Conservation (phyloP, 345 rosid species). For the Hypericum androsaemum region DNA sequence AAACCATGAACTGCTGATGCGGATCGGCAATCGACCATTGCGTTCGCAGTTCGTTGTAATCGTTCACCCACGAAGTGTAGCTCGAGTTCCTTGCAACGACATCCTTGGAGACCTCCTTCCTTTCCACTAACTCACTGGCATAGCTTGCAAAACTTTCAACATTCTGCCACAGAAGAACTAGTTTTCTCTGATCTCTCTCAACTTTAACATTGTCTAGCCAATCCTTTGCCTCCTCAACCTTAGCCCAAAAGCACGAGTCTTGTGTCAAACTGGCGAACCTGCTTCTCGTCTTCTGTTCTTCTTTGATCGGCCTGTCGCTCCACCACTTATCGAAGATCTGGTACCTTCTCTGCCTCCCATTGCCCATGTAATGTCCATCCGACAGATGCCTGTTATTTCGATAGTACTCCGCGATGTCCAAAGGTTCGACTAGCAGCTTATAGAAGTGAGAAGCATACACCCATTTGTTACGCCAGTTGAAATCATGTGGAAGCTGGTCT, state of each 20-base stretch:
- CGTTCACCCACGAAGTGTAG: conserved; percentile 46
- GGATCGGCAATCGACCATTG: conserved; percentile 4
- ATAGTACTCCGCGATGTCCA: conserved; percentile 68
- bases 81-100: conserved; percentile 59
- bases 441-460: conserved; percentile 53
- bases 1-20: not conserved
- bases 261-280: conserved; percentile 53
- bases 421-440: conserved; percentile 60
- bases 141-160: conserved; percentile 29
- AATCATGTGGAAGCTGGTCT: conserved; percentile 60
- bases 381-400: conserved; percentile 15
- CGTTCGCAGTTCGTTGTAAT: conserved; percentile 26
- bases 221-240: conserved; percentile 66
- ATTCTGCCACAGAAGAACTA: conserved; percentile 20
- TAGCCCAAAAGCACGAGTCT: conserved; percentile 86
- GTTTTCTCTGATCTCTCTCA: conserved; percentile 24
- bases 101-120: conserved; percentile 59
- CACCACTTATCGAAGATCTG: conserved; percentile 61
- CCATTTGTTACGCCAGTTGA: conserved; percentile 46
- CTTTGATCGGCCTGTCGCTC: conserved; percentile 12
- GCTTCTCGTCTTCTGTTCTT: conserved; percentile 28
- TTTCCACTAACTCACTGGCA: conserved; percentile 29
- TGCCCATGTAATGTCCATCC: conserved; percentile 39
- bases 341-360: conserved; percentile 66
- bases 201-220: conserved; percentile 29